Conservation (phyloP, 1,284 basidiomycete genomes). For the Ceratobasidium theobromae region DNA sequence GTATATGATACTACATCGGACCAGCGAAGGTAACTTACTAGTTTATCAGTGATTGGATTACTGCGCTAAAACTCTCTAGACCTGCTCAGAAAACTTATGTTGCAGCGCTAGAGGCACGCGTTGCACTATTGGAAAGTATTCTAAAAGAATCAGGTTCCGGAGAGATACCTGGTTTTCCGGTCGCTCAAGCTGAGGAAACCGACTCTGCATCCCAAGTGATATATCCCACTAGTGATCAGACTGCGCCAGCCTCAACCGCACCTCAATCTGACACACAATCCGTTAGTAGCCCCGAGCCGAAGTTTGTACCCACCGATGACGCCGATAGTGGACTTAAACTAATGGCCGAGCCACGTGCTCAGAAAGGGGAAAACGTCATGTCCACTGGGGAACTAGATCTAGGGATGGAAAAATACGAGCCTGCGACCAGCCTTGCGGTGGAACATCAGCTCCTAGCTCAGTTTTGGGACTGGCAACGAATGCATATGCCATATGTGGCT, state of each 20-base stretch:
- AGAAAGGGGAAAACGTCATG: not conserved
- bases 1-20: conserved; percentile 15
- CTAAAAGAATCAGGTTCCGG: conserved; percentile 3
- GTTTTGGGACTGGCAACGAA: conserved; percentile 31
- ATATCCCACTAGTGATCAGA: too few species aligned
- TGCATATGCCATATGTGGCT: conserved; percentile 26
- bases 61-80: not conserved
- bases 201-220: not conserved
- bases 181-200: not conserved
- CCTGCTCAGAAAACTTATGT: conserved; percentile 28
- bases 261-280: not conserved
- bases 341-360: not conserved
- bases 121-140: not conserved
- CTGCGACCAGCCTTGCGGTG: not conserved
- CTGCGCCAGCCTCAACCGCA: not conserved
- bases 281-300: not conserved
- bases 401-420: conserved; percentile 13
- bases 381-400: not conserved
- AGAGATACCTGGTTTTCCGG: not conserved
- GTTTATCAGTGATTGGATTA: not conserved
- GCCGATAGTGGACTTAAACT: not conserved
- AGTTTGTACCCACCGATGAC: not conserved
- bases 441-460: conserved; percentile 28
- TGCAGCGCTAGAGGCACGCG: conserved; percentile 24
- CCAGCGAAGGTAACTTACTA: conserved; percentile 12